Base-by-base conservation (phyloP, 805 yeast genomes). In the Hanseniaspora clermontiae region DNA sequence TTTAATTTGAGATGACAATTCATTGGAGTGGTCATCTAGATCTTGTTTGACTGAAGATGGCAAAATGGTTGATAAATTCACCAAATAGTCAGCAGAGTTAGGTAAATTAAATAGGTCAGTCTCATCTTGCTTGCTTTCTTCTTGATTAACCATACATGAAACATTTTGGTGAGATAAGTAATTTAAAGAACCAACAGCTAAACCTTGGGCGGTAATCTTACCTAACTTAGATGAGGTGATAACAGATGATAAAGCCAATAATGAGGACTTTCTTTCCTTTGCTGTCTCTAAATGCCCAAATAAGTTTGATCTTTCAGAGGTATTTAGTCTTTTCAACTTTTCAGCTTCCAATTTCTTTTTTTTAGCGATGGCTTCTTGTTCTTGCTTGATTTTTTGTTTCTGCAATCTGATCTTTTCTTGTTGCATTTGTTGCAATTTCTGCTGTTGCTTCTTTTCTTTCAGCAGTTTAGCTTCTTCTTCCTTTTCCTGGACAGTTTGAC, bases 221-320 rank as follows among this genome's bases (percentile, higher is more conserved):
- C 71, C 65, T 1, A 68, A 64, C 34, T 58, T 62, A 27, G 70
- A 61, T 15, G 69, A 61, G 20, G 62, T 64, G 27, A 69, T 63
- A 7, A 70, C 69, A 62, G 70, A 64, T 6, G 67, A 59, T 6
- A 69, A 58, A 3, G 72, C 70, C 27, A 69, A 58, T n/a, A 68
- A 61, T 3, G 69, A 60, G 0, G 72, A 74, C 53, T 73, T 80
- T 68, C 93, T 73, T 68, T 85, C 90, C 63, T 83, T 90, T 58
- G 87, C 76, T 1, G 90, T 83, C 64, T 84, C 93, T 62, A 86
- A 73, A 71, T 86, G 95, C 53, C 88, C 81, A 70, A 85, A 86
- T 63, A 85, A 72, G 2, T 86, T 76, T 24, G 87, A 84, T 43
- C 78, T 77, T 32, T 50, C 48, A 6, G 46, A 49, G 14, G 71